Conservation (phyloP, 169 alveolate genomes). For the Toxoplasma gondii region DNA sequence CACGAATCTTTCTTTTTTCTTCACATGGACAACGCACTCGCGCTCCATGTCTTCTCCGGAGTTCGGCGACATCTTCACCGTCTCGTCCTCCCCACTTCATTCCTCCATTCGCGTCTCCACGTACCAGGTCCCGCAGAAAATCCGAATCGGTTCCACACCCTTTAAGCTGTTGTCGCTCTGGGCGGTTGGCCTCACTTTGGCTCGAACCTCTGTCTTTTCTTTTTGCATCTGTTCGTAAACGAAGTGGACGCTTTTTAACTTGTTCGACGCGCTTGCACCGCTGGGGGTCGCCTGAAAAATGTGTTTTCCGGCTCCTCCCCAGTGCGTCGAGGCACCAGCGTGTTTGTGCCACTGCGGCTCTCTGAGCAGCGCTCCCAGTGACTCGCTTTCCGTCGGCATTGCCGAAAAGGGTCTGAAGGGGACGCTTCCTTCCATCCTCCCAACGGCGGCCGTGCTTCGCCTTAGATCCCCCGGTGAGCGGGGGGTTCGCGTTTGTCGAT, state of each 20-base stretch:
- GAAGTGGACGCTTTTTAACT: not conserved
- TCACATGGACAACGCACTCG: no score
- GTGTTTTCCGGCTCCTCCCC: not conserved
- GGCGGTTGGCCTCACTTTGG: not conserved
- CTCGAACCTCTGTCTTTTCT: not conserved
- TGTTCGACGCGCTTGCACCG: not conserved
- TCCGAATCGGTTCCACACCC: not conserved
- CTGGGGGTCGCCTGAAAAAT: not conserved
- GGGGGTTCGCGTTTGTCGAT: not conserved
- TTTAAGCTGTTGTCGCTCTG: not conserved
- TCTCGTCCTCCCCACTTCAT: no score
- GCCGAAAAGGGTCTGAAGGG: no score
- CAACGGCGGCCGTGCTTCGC: not conserved
- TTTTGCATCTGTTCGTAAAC: not conserved
- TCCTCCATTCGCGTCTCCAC: not conserved
- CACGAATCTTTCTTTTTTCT: no score
- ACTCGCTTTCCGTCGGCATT: no score
- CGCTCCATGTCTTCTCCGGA: no score
- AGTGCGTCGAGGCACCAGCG: not conserved
- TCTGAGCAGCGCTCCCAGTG: no score
- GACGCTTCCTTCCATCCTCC: not conserved
- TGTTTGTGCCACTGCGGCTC: no score
- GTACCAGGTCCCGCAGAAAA: constrained; percentile 20
- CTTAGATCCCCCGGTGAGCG: not conserved
- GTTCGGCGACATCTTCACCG: no score